A percentile compares a stretch with the other conserved stretches of the same genome.
Conservation (phyloP, 805 yeast species). For the Kregervanrija pseudodelftensis region DNA sequence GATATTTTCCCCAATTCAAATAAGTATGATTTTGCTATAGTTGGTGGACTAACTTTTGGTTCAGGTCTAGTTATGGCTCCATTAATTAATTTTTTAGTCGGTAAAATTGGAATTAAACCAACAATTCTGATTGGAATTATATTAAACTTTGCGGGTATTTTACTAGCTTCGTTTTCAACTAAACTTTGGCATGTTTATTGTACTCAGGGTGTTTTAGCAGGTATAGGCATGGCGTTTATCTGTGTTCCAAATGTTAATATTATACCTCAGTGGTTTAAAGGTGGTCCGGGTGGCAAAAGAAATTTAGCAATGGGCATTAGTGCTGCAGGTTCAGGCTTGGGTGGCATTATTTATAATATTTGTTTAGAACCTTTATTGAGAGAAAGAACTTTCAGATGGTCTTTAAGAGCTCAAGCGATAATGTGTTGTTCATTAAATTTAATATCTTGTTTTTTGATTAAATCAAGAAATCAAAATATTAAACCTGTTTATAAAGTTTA, state of each 20-base stretch:
- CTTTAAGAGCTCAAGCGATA: conserved; percentile 41
- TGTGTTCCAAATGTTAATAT: conserved; percentile 53
- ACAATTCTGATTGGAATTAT: conserved; percentile 41
- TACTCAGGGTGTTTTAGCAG: conserved; percentile 62
- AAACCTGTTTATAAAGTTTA: conserved; percentile 31
- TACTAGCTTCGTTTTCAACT: conserved; percentile 55
- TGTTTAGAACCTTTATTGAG: conserved; percentile 40
- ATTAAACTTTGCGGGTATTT: conserved; percentile 44
- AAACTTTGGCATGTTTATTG: conserved; percentile 59
- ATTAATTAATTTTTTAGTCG: conserved; percentile 36
- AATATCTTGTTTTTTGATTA: conserved; percentile 29
- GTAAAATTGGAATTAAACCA: conserved; percentile 34
- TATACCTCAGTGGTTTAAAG: conserved; percentile 61
- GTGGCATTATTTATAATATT: conserved; percentile 43
- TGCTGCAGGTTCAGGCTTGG: conserved; percentile 46
- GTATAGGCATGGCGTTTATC: conserved; percentile 49
- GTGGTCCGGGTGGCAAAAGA: conserved; percentile 37
- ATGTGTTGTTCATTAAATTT: conserved; percentile 28
- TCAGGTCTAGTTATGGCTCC: conserved; percentile 46
- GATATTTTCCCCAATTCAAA: conserved; percentile 47
- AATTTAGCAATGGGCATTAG: conserved; percentile 44
- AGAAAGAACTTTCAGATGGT: conserved; percentile 37
- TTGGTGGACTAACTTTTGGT: conserved; percentile 64
- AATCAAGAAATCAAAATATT: conserved; percentile 31
- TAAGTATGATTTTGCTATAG: conserved; percentile 52